Evolutionary conservation across 306 rosid genomes (phyloP).

Genomic region (Astragalus membranaceus): DNA sequence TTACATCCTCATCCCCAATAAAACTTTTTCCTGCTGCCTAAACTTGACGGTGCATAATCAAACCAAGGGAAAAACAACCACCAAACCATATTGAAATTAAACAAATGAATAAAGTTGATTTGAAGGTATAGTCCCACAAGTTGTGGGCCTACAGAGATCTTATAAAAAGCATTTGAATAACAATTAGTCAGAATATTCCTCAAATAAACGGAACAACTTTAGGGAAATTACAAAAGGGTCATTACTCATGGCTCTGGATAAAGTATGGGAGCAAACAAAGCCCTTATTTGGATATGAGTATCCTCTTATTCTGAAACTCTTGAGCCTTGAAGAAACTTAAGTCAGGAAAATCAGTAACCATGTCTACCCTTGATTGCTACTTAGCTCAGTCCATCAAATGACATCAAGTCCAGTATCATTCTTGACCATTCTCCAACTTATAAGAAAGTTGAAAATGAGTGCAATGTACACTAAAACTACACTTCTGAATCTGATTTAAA

Average conservation of each 20-base stretch:
- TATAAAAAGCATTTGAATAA: neutral
- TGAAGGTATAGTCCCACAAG: neutral
- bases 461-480: conserved; percentile 12
- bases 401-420: conserved; percentile 17
- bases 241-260: neutral
- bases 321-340: conserved; percentile 8
- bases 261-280: neutral
- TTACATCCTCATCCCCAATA: too few relatives aligned
- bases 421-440: conserved; percentile 27
- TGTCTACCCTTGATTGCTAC: conserved; percentile 5
- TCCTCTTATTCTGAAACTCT: conserved; percentile 26
- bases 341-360: conserved; percentile 7
- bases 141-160: neutral
- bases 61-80: neutral
- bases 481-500: neutral
- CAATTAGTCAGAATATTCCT: conserved; percentile 3
- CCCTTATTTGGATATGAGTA: conserved; percentile 20
- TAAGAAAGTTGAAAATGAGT: conserved; percentile 16
- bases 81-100: neutral
- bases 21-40: neutral
- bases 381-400: neutral
- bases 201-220: conserved; percentile 22
- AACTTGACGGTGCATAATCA: neutral
- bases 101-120: conserved; percentile 3
- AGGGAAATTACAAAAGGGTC: conserved; percentile 10